Conservation (phyloP, 345 rosid genomes). For the Draba incana region DNA sequence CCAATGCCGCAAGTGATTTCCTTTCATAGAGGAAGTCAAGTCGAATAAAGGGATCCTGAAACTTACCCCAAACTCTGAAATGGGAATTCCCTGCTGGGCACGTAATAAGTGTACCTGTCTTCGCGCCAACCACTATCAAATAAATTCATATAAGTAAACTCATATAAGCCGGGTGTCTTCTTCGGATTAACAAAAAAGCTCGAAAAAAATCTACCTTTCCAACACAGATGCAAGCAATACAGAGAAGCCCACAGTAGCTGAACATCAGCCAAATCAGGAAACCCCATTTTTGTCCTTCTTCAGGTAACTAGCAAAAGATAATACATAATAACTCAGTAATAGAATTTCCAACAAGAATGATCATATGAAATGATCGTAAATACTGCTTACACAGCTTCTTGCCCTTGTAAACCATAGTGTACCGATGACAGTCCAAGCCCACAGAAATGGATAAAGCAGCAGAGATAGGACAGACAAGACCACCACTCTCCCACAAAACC, state of each 20-base stretch:
- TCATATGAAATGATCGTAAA: background rate
- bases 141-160: slow-evolving; percentile 22
- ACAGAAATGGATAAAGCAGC: slow-evolving; percentile 85
- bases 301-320: slow-evolving; percentile 65
- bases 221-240: slow-evolving; percentile 77
- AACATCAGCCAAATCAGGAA: slow-evolving; percentile 94
- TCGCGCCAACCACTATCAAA: slow-evolving; percentile 76
- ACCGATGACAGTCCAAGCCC: slow-evolving; percentile 96
- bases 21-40: slow-evolving; percentile 17
- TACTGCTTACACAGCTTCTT: slow-evolving; percentile 70
- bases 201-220: slow-evolving; percentile 57
- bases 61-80: slow-evolving; percentile 93
- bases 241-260: slow-evolving; percentile 92
- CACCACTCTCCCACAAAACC: slow-evolving; percentile 87
- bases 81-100: slow-evolving; percentile 94
- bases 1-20: background rate
- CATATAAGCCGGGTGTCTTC: background rate
- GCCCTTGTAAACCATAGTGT: slow-evolving; percentile 86
- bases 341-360: slow-evolving; percentile 16
- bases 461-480: slow-evolving; percentile 77
- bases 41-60: slow-evolving; percentile 29
- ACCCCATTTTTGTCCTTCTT: slow-evolving; percentile 96
- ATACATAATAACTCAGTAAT: slow-evolving; percentile 26
- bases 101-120: slow-evolving; percentile 83
- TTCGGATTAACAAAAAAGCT: slow-evolving; percentile 18